Conservation (phyloP, 2,329 filamentous ascomycete species). For the Simplicillium sp. region DNA sequence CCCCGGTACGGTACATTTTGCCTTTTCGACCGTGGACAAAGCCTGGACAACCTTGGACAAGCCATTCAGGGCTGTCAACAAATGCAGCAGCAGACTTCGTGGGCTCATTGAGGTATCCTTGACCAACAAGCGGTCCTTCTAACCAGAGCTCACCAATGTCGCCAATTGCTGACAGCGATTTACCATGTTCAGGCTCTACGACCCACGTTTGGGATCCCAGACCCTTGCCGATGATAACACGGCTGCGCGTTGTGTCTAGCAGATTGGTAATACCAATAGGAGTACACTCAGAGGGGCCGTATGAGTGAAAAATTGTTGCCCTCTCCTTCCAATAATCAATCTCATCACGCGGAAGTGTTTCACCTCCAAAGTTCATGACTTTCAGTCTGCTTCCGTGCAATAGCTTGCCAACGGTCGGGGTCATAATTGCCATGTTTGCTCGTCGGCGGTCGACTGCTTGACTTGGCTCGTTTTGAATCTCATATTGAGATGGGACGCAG, state of each 20-base stretch:
- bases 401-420: background rate
- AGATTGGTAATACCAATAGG: background rate
- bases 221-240: background rate
- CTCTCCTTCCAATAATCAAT: background rate
- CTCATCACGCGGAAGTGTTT: background rate
- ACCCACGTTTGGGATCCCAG: background rate
- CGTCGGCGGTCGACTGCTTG: background rate
- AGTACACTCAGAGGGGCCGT: background rate
- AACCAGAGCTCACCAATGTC: background rate
- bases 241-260: background rate
- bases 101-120: background rate
- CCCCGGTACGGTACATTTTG: slow-evolving; percentile 41
- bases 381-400: background rate
- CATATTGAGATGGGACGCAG: background rate
- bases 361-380: background rate
- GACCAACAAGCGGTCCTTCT: background rate
- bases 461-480: background rate
- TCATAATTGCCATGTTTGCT: background rate
- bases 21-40: slow-evolving; percentile 17
- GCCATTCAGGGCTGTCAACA: slow-evolving; percentile 14
- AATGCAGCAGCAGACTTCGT: background rate
- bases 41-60: slow-evolving; percentile 6
- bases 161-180: background rate
- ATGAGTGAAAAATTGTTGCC: background rate
- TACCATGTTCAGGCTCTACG: background rate